Evolutionary conservation across 2,329 filamentous ascomycete genomes (phyloP), one percentile per base, ranked within the genome.

Genomic region (Thelonectria blattea): DNA sequence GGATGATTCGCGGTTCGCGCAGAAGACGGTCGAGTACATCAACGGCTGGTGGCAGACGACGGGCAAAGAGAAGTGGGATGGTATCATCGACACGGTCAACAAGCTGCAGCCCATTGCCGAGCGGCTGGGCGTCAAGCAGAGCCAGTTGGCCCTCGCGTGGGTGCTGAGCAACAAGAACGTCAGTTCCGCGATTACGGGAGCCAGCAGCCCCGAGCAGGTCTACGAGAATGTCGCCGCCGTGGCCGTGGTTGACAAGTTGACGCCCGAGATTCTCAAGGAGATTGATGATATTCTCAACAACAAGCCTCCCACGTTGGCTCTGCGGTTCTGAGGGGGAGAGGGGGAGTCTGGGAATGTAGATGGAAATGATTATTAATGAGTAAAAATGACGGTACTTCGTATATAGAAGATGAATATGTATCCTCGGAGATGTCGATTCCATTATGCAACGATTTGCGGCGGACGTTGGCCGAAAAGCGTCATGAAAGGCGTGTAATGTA

Each of bases 31-130:
- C 61, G 79, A 82, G 53, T 88, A 83, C 71, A 80, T 88, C 66
- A 76, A 80, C 60, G 79, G 81, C 39, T 83, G 77, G 74, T 82
- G 80, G 80, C 77, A 83, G 73, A 73, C 78, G 34, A 84, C 81
- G 11, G 78, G 78, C 59, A 78, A 80, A 70, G 82, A 85, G 50
- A 75, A 74, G 48, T 88, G 85, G 84, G 79, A 85, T 52, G 76
- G 74, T 53, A 73, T 85, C 52, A 79, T 91, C 61, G 79, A 85
- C 64, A 84, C 84, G 73, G 85, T 91, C 53, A 84, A 82, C 67
- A 80, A 82, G 69, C 76, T 87, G 62, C 77, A 85, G 79, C 80
- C 85, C 52, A 82, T 93, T 64, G 89, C 90, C 2, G 82, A 90
- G 56, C 82, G 81, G 67, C 77, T 92, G 42, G 87, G 83, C 12